Evolutionary conservation across 2,329 filamentous ascomycete species (phyloP).

Genomic region (Blastomyces percursus): DNA sequence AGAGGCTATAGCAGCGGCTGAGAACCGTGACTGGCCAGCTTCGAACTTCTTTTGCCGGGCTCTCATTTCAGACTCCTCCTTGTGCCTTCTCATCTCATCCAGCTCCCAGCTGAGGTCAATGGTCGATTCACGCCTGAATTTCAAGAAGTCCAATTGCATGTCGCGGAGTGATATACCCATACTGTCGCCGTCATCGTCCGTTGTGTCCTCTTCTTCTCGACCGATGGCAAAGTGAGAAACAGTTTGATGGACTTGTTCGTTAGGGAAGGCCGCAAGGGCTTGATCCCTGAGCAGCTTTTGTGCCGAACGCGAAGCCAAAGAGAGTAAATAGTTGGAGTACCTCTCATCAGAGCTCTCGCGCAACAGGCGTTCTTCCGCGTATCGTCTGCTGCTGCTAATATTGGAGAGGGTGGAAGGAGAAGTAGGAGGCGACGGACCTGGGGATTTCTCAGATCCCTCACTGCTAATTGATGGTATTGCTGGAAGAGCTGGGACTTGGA

Average conservation of each 20-base stretch:
- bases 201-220: slow-evolving; percentile 28
- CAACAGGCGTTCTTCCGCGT: slow-evolving; percentile 7
- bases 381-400: slow-evolving; percentile 11
- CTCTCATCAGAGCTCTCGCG: slow-evolving; percentile 60
- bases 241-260: slow-evolving; percentile 37
- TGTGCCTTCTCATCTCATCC: slow-evolving; percentile 69
- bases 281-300: slow-evolving; percentile 67
- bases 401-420: slow-evolving; percentile 17
- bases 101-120: slow-evolving; percentile 57
- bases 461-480: slow-evolving; percentile 52
- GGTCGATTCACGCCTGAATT: slow-evolving; percentile 34
- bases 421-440: slow-evolving; percentile 17
- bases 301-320: slow-evolving; percentile 67
- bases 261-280: slow-evolving; percentile 39
- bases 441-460: slow-evolving; percentile 31
- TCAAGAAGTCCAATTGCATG: slow-evolving; percentile 20
- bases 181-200: slow-evolving; percentile 20
- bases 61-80: slow-evolving; percentile 49
- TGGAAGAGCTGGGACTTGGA: slow-evolving; percentile 50
- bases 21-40: slow-evolving; percentile 19
- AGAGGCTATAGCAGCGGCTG: slow-evolving; percentile 22
- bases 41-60: slow-evolving; percentile 19
- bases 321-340: slow-evolving; percentile 65
- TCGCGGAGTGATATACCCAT: slow-evolving; percentile 20
- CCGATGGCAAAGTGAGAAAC: slow-evolving; percentile 40